Percentiles rank a stretch among this genome's conserved stretches.
Evolutionary conservation across 2,329 filamentous ascomycete genomes (phyloP).

Genomic region (Trichoderma citrinoviride): DNA sequence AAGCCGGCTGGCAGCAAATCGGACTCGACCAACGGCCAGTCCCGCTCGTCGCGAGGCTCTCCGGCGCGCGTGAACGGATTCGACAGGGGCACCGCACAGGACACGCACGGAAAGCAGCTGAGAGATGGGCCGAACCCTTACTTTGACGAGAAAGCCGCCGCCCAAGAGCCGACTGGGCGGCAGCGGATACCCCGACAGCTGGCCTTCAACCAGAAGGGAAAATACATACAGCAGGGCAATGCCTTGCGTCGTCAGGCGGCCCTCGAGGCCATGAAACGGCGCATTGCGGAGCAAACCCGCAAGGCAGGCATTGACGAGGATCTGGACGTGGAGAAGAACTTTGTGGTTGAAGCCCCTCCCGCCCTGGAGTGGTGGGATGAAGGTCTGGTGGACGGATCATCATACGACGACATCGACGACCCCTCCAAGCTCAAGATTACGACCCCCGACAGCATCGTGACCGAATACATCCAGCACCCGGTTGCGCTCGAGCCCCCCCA

Average conservation of each 20-base stretch:
- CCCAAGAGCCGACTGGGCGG: conserved; percentile 56
- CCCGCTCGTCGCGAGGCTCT: conserved; percentile 17
- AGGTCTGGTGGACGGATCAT: conserved; percentile 70
- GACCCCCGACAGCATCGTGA: conserved; percentile 80
- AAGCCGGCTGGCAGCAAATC: conserved; percentile 46
- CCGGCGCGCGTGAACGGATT: not conserved
- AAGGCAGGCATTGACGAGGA: conserved; percentile 95
- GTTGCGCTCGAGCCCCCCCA: conserved; percentile 88
- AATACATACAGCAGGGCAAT: conserved; percentile 93
- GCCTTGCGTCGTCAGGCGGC: conserved; percentile 83
- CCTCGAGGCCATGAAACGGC: conserved; percentile 90
- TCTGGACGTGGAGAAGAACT: conserved; percentile 83
- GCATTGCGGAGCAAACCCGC: conserved; percentile 81
- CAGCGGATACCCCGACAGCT: conserved; percentile 71
- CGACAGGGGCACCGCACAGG: not conserved
- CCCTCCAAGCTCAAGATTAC: conserved; percentile 68
- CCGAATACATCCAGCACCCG: conserved; percentile 88
- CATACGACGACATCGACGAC: conserved; percentile 69
- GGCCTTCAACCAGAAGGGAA: conserved; percentile 91
- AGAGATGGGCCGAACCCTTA: conserved; percentile 64
- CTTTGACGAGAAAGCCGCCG: conserved; percentile 67
- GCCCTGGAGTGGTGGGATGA: conserved; percentile 98
- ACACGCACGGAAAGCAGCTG: conserved; percentile 22
- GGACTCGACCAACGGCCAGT: conserved; percentile 26
- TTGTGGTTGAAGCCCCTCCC: conserved; percentile 78